Percentiles rank a stretch among this genome's conserved stretches.
These are phyloP conservation scores for Prunus dulcis DNA, from an alignment of 306 rosid genomes.

Conservation along the genomic window DNA sequence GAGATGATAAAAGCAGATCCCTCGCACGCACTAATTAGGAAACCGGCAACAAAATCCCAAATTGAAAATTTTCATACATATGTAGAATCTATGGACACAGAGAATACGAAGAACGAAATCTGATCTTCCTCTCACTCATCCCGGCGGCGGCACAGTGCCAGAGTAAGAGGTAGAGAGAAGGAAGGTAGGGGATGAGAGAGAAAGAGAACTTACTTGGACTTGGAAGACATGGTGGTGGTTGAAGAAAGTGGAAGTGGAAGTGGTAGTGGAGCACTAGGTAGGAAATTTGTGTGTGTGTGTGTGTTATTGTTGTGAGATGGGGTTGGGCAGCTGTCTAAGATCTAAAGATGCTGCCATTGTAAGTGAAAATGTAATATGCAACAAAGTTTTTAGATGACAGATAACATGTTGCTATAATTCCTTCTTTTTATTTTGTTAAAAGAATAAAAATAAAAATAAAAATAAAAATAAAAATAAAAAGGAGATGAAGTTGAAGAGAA, in stretches of 20 bases:
- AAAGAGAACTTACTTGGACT: slow-evolving; percentile 56
- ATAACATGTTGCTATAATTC: not conserved
- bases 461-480: not conserved
- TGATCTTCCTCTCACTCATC: slow-evolving; percentile 44
- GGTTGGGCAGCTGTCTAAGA: not conserved
- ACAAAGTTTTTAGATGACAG: not conserved
- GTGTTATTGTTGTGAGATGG: not conserved
- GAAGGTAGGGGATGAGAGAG: slow-evolving; percentile 10
- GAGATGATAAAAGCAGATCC: slow-evolving; percentile 40
- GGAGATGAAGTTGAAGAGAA: not conserved
- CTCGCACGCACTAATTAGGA: slow-evolving; percentile 20
- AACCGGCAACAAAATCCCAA: slow-evolving; percentile 21
- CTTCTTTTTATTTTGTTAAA: not conserved
- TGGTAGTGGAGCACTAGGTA: slow-evolving; percentile 10
- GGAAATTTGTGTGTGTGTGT: not conserved
- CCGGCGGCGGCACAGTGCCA: no score
- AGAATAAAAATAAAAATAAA: not conserved
- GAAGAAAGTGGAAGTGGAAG: slow-evolving; percentile 11
- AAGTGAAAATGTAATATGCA: not conserved
- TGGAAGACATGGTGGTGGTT: slow-evolving; percentile 62
- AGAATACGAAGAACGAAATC: slow-evolving; percentile 29
- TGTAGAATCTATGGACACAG: not conserved
- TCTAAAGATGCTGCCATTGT: not conserved
- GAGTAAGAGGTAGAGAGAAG: not conserved
- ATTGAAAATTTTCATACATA: not conserved